phyloP scores from a whole-genome alignment of 441 rosid genomes.

The Jatropha podagrica region DNA sequence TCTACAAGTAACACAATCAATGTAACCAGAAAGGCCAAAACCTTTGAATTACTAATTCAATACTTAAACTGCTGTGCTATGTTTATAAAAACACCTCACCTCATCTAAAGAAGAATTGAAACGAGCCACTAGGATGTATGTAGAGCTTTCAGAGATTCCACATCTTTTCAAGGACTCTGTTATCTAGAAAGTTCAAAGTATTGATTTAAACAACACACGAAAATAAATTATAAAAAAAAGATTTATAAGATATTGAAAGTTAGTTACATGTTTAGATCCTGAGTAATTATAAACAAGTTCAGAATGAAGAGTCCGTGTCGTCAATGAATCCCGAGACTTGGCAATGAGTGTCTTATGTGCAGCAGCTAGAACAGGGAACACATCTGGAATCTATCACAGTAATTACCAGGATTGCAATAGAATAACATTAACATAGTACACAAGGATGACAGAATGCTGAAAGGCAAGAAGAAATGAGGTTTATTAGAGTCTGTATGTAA shows the following conservation, averaged over 20 bases:
- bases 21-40: neutral
- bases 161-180: conserved; percentile 89
- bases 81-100: conserved; percentile 41
- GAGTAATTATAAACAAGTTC: conserved; percentile 89
- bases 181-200: conserved; percentile 41
- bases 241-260: conserved; percentile 16
- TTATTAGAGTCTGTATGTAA: neutral
- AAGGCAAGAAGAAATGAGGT: neutral
- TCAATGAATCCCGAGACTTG: conserved; percentile 73
- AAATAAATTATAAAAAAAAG: conserved; percentile 13
- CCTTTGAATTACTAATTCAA: neutral
- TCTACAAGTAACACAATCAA: conserved; percentile 35
- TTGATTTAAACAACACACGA: neutral
- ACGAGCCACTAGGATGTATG: conserved; percentile 75
- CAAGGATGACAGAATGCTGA: neutral
- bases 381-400: conserved; percentile 67
- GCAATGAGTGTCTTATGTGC: conserved; percentile 75
- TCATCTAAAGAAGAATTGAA: conserved; percentile 65
- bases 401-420: neutral
- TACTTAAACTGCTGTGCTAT: neutral
- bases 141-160: conserved; percentile 71
- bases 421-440: neutral
- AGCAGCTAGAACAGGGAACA: conserved; percentile 84
- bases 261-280: conserved; percentile 79
- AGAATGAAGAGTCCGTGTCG: conserved; percentile 85